Evolutionary conservation across 2,329 filamentous ascomycete species (phyloP).

Genomic region (Phaeosphaeriaceae sp.): DNA sequence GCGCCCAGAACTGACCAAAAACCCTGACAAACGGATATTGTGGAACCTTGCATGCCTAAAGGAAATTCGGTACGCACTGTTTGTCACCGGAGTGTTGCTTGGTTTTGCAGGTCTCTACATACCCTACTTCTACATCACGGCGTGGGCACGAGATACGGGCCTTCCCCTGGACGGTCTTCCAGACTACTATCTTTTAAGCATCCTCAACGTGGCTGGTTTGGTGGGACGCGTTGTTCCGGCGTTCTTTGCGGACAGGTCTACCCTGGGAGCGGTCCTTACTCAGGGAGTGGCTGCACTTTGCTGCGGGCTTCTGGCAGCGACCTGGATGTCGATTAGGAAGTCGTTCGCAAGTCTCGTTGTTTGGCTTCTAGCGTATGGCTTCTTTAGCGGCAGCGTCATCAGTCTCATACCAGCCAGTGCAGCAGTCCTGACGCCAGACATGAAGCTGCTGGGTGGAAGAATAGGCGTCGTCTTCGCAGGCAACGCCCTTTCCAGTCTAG

Average conservation of each 20-base stretch:
- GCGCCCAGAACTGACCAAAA: no score
- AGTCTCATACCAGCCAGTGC: no score
- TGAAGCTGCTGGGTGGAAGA: no score
- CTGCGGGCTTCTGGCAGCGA: slow-evolving; percentile 57
- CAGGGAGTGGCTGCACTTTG: slow-evolving; percentile 51
- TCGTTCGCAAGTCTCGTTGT: slow-evolving; percentile 19
- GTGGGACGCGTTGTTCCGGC: slow-evolving; percentile 58
- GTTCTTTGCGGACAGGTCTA: slow-evolving; percentile 57
- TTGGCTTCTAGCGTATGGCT: slow-evolving; percentile 23
- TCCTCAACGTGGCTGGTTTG: slow-evolving; percentile 20
- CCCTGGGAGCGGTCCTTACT: slow-evolving; percentile 58
- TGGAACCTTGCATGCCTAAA: slow-evolving; percentile 16
- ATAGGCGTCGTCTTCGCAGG: no score
- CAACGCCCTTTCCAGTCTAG: no score
- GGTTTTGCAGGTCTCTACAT: slow-evolving; percentile 18
- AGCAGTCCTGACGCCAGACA: no score
- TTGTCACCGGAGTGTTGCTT: slow-evolving; percentile 24
- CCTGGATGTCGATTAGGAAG: no score
- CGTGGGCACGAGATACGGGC: slow-evolving; percentile 14
- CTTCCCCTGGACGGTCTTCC: slow-evolving; percentile 10
- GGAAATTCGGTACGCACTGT: slow-evolving; percentile 15
- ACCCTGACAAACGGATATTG: no score
- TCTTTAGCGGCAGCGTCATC: slow-evolving; percentile 22
- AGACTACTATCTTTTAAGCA: slow-evolving; percentile 19
- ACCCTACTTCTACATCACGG: slow-evolving; percentile 23